Evolutionary conservation across 345 rosid genomes (phyloP), one percentile per base, ranked within the genome.

Genomic region (Streptanthus diversifolius): DNA sequence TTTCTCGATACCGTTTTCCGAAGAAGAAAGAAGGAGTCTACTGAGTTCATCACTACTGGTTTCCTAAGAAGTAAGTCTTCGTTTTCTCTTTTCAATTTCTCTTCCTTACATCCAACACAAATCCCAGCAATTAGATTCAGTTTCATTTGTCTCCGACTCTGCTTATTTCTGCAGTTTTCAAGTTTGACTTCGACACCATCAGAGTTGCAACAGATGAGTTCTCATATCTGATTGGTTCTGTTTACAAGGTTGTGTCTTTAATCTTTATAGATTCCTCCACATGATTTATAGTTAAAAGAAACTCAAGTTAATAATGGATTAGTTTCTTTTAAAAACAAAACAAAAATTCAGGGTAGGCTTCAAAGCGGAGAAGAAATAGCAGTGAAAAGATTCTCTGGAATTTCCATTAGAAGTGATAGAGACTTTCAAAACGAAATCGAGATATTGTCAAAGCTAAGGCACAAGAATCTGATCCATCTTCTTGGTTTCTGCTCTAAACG

Each of bases 381-480:
- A 37, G 82, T 88, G 12, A 85, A 80, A 49, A 80, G 72, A 57
- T 66, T 78, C 0, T 10, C 18, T 9, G 22, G 24, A 56, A 56
- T 8, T 24, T 82, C 84, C 52, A 3, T 0, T n/a, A 13, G 17
- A 4, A 3, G 17, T n/a, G n/a, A 49, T 11, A 39, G 7, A 12
- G 9, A 41, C 1, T 40, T 24, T 69, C 15, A 17, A 24, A 62
- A 44, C 1, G 86, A 85, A 72, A 60, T 84, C 63, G 24, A 59
- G 10, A 51, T 88, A 12, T 59, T 86, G 53, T 66, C 80, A 41
- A 85, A 78, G 56, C 88, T 86, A 17, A 85, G 74, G 66, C 91
- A 83, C 66, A 85, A 74, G 71, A 86, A 82, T 74, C 84, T 81
- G 6, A 86, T 86, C 30, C 73, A 66, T 65, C 85, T 86, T 65